phyloP scores from a whole-genome alignment of 2,329 filamentous ascomycete species.

The Ascochyta clinopodiicola region DNA sequence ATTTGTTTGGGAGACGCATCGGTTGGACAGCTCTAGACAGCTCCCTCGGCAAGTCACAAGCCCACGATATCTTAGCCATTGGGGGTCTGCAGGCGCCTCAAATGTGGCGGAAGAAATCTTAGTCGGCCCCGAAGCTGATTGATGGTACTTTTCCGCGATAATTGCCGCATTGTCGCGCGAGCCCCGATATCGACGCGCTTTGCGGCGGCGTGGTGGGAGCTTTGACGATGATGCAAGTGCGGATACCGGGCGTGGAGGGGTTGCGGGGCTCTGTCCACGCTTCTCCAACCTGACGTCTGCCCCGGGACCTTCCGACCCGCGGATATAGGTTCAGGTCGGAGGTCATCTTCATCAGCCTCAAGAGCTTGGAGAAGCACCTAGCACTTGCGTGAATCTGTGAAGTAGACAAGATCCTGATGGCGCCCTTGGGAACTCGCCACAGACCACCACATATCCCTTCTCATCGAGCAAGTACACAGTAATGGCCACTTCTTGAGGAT shows the following conservation, averaged over 20 bases:
- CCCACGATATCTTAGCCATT: constrained; percentile 33
- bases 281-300: constrained; percentile 15
- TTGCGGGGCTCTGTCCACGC: constrained; percentile 23
- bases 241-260: constrained; percentile 19
- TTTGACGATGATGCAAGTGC: constrained; percentile 33
- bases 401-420: not conserved
- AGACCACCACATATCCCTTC: not conserved
- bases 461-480: not conserved
- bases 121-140: constrained; percentile 15
- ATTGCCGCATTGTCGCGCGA: constrained; percentile 10
- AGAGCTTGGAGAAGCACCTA: not conserved
- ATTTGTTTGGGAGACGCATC: constrained; percentile 37
- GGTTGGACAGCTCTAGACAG: constrained; percentile 27
- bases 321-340: constrained; percentile 21
- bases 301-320: constrained; percentile 41
- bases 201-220: constrained; percentile 28
- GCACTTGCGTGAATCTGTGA: not conserved
- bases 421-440: not conserved
- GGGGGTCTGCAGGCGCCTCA: not conserved
- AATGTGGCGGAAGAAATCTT: constrained; percentile 14
- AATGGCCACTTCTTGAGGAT: not conserved
- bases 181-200: constrained; percentile 29
- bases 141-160: constrained; percentile 10
- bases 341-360: constrained; percentile 7
- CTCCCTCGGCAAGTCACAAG: constrained; percentile 44